phyloP scores from a whole-genome alignment of 2,329 filamentous ascomycete species.

The Rosellinia necatrix region DNA sequence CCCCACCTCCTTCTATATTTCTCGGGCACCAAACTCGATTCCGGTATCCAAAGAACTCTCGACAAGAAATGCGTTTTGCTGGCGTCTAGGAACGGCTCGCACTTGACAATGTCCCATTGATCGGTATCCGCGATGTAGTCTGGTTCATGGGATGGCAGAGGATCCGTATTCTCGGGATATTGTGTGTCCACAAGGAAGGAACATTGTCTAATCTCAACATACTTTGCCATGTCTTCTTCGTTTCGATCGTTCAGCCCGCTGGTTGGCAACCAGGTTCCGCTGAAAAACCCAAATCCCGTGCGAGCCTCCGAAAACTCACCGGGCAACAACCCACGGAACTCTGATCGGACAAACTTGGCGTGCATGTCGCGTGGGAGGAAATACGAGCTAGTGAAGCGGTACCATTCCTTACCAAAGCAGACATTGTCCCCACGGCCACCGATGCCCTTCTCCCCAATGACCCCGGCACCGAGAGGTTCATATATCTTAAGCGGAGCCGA shows the following conservation, averaged over 20 bases:
- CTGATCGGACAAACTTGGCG: slow-evolving; percentile 88
- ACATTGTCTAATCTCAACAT: slow-evolving; percentile 76
- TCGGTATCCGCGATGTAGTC: slow-evolving; percentile 74
- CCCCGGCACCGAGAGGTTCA: slow-evolving; percentile 63
- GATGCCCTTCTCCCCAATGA: slow-evolving; percentile 53
- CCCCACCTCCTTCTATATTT: slow-evolving; percentile 80
- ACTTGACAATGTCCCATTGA: slow-evolving; percentile 79
- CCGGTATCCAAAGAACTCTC: slow-evolving; percentile 81
- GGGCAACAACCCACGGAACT: slow-evolving; percentile 85
- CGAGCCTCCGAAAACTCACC: slow-evolving; percentile 84
- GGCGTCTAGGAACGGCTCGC: slow-evolving; percentile 80
- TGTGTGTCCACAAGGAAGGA: slow-evolving; percentile 87
- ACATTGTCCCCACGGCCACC: slow-evolving; percentile 69
- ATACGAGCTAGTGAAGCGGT: slow-evolving; percentile 93
- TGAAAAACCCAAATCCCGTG: slow-evolving; percentile 71
- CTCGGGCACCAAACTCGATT: slow-evolving; percentile 69
- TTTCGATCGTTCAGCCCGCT: slow-evolving; percentile 92
- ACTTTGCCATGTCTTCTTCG: slow-evolving; percentile 83
- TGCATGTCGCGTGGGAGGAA: slow-evolving; percentile 82
- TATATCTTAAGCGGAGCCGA: slow-evolving; percentile 78
- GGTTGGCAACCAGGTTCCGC: slow-evolving; percentile 83
- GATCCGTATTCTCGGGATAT: slow-evolving; percentile 62
- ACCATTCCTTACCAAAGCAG: slow-evolving; percentile 97
- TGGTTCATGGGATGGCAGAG: slow-evolving; percentile 71
- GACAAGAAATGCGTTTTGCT: slow-evolving; percentile 73